A percentile compares a stretch with the other conserved stretches of the same genome.
phyloP scores from a whole-genome alignment of 2,329 filamentous ascomycete species.

The Talaromyces albobiverticillius region DNA sequence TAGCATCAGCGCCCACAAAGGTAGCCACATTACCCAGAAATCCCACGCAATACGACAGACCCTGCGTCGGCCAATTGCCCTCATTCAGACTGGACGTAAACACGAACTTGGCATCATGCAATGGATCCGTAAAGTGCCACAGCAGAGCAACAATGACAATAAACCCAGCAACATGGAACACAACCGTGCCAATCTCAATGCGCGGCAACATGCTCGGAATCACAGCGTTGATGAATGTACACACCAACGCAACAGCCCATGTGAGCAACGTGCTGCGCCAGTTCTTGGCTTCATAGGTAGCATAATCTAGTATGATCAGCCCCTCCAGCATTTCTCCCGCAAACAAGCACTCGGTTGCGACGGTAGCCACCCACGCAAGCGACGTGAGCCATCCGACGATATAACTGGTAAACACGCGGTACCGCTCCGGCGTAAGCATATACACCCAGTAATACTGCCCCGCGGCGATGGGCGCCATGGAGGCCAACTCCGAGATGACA shows the following conservation, averaged over 20 bases:
- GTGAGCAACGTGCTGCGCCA: conserved; percentile 48
- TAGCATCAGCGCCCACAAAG: conserved; percentile 37
- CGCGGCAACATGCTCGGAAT: conserved; percentile 37
- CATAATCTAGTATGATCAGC: conserved; percentile 43
- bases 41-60: conserved; percentile 40
- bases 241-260: conserved; percentile 38
- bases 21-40: conserved; percentile 39
- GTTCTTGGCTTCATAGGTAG: conserved; percentile 35
- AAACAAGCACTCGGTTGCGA: conserved; percentile 43
- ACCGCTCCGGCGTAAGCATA: conserved; percentile 42
- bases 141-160: conserved; percentile 44
- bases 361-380: conserved; percentile 44
- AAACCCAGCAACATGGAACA: conserved; percentile 42
- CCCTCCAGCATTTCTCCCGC: conserved; percentile 47
- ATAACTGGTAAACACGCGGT: conserved; percentile 43
- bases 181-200: conserved; percentile 37
- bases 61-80: conserved; percentile 39
- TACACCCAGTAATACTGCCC: conserved; percentile 49
- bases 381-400: conserved; percentile 44
- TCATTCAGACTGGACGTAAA: conserved; percentile 41
- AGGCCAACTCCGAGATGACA: conserved; percentile 47
- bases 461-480: conserved; percentile 46
- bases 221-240: conserved; percentile 43
- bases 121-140: conserved; percentile 36
- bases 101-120: conserved; percentile 36